phyloP scores from a whole-genome alignment of 805 yeast genomes.

The Yarrowia sp. region DNA sequence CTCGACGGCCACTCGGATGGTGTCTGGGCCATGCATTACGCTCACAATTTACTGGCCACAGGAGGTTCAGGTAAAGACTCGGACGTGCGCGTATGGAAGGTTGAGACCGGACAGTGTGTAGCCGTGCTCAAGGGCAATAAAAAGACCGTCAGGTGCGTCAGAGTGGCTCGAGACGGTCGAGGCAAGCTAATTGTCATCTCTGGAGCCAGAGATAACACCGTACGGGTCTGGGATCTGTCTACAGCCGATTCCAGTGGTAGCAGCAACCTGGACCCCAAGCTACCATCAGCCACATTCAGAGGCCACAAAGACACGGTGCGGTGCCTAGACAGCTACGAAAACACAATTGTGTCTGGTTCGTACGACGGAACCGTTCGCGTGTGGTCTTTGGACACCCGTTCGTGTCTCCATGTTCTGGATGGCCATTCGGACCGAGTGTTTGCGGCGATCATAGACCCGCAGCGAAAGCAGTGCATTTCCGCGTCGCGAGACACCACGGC shows the following conservation, averaged over 20 bases:
- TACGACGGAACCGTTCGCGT: conserved; percentile 61
- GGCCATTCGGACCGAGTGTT: conserved; percentile 31
- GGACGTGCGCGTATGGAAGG: conserved; percentile 98
- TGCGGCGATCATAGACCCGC: conserved; percentile 22
- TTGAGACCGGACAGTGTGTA: conserved; percentile 82
- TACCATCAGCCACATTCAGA: conserved; percentile 56
- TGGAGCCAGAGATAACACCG: conserved; percentile 38
- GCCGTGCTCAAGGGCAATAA: conserved; percentile 82
- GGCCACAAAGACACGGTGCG: conserved; percentile 61
- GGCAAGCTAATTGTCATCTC: conserved; percentile 61
- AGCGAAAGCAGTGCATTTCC: conserved; percentile 14
- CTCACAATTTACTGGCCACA: conserved; percentile 86
- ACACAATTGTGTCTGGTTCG: conserved; percentile 61
- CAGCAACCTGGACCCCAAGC: conserved; percentile 25
- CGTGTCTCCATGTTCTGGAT: conserved; percentile 51
- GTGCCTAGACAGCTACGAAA: conserved; percentile 62
- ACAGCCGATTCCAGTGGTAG: conserved; percentile 20
- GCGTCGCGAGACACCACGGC: conserved; percentile 85
- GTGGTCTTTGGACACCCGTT: conserved; percentile 68
- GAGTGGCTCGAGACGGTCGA: conserved; percentile 23
- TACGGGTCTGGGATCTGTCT: conserved; percentile 37
- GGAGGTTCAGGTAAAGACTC: conserved; percentile 98
- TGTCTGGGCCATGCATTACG: conserved; percentile 93
- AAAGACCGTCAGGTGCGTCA: conserved; percentile 67
- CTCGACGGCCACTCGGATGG: conserved; percentile 98